Conservation (phyloP, 768 basidiomycete species). For the Termitomyces sp. region DNA sequence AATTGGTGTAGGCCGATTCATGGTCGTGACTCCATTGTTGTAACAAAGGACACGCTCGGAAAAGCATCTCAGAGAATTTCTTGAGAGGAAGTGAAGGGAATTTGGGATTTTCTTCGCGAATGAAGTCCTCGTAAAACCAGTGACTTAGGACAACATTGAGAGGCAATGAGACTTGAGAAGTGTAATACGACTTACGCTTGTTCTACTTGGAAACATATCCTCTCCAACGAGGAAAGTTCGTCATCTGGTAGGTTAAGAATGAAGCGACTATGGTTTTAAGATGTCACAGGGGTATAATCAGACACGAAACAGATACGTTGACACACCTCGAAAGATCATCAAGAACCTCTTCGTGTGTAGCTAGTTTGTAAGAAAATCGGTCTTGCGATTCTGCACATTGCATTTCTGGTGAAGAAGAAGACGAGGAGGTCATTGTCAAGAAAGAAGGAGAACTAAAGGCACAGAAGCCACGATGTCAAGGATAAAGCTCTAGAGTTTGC, state of each 20-base stretch:
- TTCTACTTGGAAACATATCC: conserved; percentile 98
- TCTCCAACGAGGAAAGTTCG: conserved; percentile 85
- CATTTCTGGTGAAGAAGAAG: conserved; percentile 76
- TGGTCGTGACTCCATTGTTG: conserved; percentile 82
- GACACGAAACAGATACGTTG: conserved; percentile 1
- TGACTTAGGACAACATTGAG: conserved; percentile 49
- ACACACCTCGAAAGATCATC: conserved; percentile 84
- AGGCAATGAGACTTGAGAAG: conserved; percentile 6
- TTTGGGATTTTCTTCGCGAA: conserved; percentile 84
- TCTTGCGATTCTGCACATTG: conserved; percentile 29
- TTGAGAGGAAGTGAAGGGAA: conserved; percentile 87
- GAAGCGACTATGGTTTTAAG: conserved; percentile 61
- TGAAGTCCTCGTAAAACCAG: conserved; percentile 99
- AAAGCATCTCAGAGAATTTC: conserved; percentile 89
- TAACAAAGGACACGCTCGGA: conserved; percentile 77
- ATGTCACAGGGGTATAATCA: neutral
- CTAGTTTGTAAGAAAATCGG: conserved; percentile 60
- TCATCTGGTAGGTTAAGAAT: conserved; percentile 94
- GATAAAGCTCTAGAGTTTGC: too few relatives aligned
- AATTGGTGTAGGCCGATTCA: conserved; percentile 79
- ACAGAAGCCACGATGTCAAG: conserved; percentile 19
- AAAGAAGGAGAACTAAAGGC: conserved; percentile 18
- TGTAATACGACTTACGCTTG: conserved; percentile 72
- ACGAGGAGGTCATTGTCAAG: conserved; percentile 63
- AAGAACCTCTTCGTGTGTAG: conserved; percentile 78